Conservation (phyloP, 164 flowering plant genomes). For the Piper longum region DNA sequence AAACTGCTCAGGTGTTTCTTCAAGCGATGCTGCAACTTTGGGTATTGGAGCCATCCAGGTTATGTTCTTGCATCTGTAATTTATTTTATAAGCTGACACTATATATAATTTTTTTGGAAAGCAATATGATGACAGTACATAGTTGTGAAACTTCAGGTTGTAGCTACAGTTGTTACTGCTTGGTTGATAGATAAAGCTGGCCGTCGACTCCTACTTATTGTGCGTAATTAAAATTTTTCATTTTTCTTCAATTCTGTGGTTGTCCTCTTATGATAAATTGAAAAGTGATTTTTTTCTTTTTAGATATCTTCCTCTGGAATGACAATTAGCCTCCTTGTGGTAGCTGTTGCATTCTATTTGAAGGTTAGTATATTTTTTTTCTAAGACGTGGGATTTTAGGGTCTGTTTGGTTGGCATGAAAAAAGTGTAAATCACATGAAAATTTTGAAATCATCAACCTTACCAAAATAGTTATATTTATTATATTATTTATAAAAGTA, state of each 20-base stretch:
- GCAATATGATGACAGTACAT: slow-evolving; percentile 1
- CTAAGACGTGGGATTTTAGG: background rate
- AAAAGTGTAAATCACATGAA: no score
- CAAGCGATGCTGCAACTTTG: slow-evolving; percentile 56
- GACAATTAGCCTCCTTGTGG: slow-evolving; percentile 68
- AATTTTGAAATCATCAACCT: no score
- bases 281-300: slow-evolving; percentile 6
- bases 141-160: slow-evolving; percentile 32
- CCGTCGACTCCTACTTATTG: slow-evolving; percentile 81
- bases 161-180: slow-evolving; percentile 70
- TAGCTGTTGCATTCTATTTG: slow-evolving; percentile 55
- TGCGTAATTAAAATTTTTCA: slow-evolving; percentile 23
- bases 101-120: background rate
- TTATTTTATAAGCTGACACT: background rate
- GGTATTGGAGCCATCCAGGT: slow-evolving; percentile 89
- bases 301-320: slow-evolving; percentile 74
- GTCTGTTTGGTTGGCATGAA: background rate
- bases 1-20: slow-evolving; percentile 45
- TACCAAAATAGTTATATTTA: no score
- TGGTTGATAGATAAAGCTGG: slow-evolving; percentile 88
- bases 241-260: background rate
- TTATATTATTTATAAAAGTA: no score
- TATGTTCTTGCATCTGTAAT: slow-evolving; percentile 3
- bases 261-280: background rate
- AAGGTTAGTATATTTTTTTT: slow-evolving; percentile 30